Conservation (phyloP, 306 rosid genomes). For the Citrullus amarus region DNA sequence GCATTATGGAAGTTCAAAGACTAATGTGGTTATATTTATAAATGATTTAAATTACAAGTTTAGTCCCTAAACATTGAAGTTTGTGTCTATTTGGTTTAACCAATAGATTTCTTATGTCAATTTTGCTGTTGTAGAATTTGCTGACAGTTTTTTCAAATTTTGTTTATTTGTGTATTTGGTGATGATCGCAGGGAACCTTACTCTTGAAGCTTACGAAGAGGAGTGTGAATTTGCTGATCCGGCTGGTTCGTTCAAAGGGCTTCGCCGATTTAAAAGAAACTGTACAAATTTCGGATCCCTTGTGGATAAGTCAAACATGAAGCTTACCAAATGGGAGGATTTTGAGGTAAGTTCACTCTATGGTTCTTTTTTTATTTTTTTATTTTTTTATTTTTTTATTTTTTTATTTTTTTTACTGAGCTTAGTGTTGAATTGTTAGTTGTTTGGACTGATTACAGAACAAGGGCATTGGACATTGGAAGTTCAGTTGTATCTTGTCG, state of each 20-base stretch:
- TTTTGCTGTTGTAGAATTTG: neutral
- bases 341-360: conserved; percentile 38
- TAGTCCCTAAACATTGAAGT: no score
- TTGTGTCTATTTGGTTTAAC: no score
- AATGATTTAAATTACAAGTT: no score
- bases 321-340: conserved; percentile 90
- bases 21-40: no score
- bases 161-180: neutral
- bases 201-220: conserved; percentile 79
- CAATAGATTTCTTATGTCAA: no score
- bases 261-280: conserved; percentile 85
- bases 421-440: neutral
- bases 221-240: conserved; percentile 93
- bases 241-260: conserved; percentile 89
- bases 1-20: no score
- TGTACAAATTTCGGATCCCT: conserved; percentile 91
- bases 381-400: no score
- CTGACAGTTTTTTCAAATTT: neutral
- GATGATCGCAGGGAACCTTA: conserved; percentile 52
- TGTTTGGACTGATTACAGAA: conserved; percentile 32
- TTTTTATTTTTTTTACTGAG: neutral
- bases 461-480: conserved; percentile 80
- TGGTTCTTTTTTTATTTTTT: no score
- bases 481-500: conserved; percentile 62
- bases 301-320: conserved; percentile 63